Conservation (phyloP, 805 yeast species). For the Candida nemodendra region DNA sequence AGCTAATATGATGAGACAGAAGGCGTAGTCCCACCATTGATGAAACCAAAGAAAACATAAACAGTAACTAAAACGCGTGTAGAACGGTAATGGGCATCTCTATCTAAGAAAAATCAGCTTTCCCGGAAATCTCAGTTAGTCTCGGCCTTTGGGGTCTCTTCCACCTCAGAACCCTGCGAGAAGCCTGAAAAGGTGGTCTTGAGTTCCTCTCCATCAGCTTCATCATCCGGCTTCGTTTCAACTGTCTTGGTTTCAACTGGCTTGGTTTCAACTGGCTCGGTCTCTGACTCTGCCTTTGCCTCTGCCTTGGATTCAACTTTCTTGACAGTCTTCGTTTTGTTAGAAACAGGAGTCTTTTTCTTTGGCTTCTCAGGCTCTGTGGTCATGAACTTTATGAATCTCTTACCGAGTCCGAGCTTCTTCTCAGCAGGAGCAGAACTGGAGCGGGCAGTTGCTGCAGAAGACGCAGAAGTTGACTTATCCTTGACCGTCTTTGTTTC, state of each 20-base stretch:
- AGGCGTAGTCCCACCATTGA: no score
- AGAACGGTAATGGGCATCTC: no score
- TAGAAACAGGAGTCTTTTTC: conserved; percentile 14
- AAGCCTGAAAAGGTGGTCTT: conserved; percentile 41
- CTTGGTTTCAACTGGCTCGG: conserved; percentile 5
- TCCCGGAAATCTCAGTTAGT: conserved; percentile 1
- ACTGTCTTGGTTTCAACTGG: conserved; percentile 11
- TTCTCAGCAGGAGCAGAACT: conserved; percentile 8
- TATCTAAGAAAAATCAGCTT: no score
- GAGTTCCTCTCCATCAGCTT: conserved; percentile 17
- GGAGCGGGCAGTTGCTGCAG: conserved; percentile 9
- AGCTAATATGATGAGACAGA: no score
- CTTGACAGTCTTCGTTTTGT: conserved; percentile 13
- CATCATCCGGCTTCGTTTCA: conserved; percentile 5
- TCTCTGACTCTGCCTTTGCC: conserved; percentile 8
- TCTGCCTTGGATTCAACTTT: conserved; percentile 1
- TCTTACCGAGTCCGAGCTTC: conserved; percentile 21
- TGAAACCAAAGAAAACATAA: no score
- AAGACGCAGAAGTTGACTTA: conserved; percentile 7
- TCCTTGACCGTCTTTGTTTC: conserved; percentile 4
- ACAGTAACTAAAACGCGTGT: no score
- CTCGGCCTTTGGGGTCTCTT: conserved; percentile 5
- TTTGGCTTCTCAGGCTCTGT: conserved; percentile 22
- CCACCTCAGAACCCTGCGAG: conserved; percentile 42
- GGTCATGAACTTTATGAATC: conserved; percentile 22